Conservation (phyloP, 257 asterid genomes). For the Gentiana straminea region DNA sequence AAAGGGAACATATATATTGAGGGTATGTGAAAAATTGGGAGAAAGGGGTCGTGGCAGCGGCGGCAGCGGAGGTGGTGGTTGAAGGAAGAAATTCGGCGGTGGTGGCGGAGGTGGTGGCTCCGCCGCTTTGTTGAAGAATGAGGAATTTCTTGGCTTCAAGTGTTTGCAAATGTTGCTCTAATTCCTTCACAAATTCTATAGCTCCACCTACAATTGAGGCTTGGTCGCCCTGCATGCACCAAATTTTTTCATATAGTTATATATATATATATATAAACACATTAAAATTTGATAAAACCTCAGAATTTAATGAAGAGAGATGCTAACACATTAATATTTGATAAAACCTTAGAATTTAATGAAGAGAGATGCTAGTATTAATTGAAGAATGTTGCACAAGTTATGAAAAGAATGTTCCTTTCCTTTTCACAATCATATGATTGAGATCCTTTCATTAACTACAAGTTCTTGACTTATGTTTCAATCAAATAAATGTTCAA, state of each 20-base stretch:
- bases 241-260: not conserved
- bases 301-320: no score
- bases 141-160: constrained; percentile 61
- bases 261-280: no score
- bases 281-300: no score
- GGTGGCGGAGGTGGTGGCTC: not conserved
- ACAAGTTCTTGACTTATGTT: no score
- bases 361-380: no score
- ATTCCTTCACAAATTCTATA: constrained; percentile 83
- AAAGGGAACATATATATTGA: constrained; percentile 43
- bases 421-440: no score
- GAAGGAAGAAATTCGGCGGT: not conserved
- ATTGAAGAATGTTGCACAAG: no score
- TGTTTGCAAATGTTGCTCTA: constrained; percentile 71
- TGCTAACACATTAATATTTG: no score
- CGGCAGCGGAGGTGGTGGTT: not conserved
- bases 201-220: constrained; percentile 99
- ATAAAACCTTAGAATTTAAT: no score
- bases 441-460: no score
- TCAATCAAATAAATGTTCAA: no score
- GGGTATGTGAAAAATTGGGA: constrained; percentile 73
- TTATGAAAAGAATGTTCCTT: no score
- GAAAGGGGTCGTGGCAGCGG: constrained; percentile 29
- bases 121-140: constrained; percentile 17
- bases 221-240: constrained; percentile 69